Evolutionary conservation across 2,329 filamentous ascomycete species (phyloP), one percentile per base, ranked within the genome.

Genomic region (Xylaria sp.): DNA sequence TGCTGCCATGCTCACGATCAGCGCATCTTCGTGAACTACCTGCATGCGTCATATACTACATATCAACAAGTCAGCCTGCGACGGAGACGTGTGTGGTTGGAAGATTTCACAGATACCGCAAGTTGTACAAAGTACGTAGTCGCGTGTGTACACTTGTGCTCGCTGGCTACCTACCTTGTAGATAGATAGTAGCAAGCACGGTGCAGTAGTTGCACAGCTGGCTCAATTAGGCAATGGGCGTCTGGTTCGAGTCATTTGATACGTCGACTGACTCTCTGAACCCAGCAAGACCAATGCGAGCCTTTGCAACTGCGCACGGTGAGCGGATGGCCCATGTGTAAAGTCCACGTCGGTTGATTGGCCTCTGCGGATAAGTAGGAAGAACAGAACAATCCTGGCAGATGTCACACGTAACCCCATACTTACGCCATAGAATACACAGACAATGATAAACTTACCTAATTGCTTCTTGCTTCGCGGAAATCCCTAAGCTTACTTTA

Each of bases 151-250:
- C 25, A 13, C 6, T 18, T 28, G 28, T 28, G 28, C 28, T 28
- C 28, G 15, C 25, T 54, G 25, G 13, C 23, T 25, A 25, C 1
- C 1, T 25, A 25, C 1, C n/a, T n/a, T n/a, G 34, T 34, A 9
- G 20, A 4, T 13, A 15, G 41, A 13, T 6, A 25, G 37, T 44
- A 20, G 20, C 4, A 37, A 10, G 20, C 44, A 65, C 41, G 54
- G 67, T 55, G 39, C 28, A 56, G n/a, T 20, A 31, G 46, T 64
- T 31, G 1, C 28, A 51, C 6, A 13, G 51, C 44, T 9, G 50
- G 55, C 67, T 48, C 44, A 15, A 64, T 69, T 59, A 63, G 64
- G 67, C 59, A 69, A 64, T 67, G 20, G 25, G 2, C 5, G 12
- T 10, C 5, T 41, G 41, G 8, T 51, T 61, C 37, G 64, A 63